Evolutionary conservation across 192 early-diverging fungal species (phyloP), one percentile per base, ranked within the genome.

Genomic region (Backusella liffmaniae): DNA sequence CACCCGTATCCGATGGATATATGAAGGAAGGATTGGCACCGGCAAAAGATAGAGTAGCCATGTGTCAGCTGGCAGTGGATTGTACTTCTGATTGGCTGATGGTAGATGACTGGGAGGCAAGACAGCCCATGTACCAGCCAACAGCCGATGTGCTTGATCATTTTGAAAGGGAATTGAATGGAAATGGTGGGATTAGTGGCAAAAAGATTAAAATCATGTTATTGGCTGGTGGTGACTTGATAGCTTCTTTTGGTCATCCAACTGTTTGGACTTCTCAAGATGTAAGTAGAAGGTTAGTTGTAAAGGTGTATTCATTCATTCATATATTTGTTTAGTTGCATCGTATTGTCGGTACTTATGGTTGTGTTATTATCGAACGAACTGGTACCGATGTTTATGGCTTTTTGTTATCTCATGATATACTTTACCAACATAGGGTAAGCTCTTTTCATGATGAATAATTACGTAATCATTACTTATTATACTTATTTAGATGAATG

Each of bases 181-280:
- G 79, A 1, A 83, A 81, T 5, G 80, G 87, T 41, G 91, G 92
- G 30, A 93, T 78, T 90, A 90, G 88, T 8, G 73, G 77, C 69
- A 75, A 79, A 44, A 81, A 85, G 29, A 93, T 98, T 72, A 89
- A 91, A 70, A 93, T 98, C 53, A 92, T 98, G 90, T 86, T 99
- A 30, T 86, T 99, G 65, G 96, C 98, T 32, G 98, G 98, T 66
- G 96, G 96, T 39, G 98, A 99, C 78, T 84, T 99, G 34, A 98
- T 99, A 39, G 92, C 97, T 78, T 97, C 96, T 6, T 97, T 99
- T 86, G 95, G 94, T 10, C 90, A 90, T 37, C 96, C 94, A 9
- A 89, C 92, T 51, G 89, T 98, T 34, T 98, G 97, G 97, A 85
- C 91, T 3, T 89, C 89, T 10, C 88, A 89, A 32, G 97, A 99